Evolutionary conservation across 176 grass and related monocot genomes (phyloP).

Genomic region (Aegilops bicornis): DNA sequence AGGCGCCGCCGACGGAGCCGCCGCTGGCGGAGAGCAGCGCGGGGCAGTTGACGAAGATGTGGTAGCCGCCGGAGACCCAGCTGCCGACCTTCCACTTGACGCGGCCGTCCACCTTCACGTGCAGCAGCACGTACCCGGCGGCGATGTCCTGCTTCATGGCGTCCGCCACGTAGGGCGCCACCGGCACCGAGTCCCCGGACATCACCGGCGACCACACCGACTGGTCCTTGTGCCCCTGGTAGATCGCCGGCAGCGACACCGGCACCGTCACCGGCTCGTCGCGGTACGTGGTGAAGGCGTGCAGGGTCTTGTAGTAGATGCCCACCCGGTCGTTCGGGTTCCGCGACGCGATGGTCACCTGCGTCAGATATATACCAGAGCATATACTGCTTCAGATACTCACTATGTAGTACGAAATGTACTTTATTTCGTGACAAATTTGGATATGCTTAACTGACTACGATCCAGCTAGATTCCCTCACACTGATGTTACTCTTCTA

Average conservation of each 20-base stretch:
- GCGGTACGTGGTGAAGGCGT: slow-evolving; percentile 61
- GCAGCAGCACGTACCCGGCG: slow-evolving; percentile 61
- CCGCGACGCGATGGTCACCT: slow-evolving; percentile 72
- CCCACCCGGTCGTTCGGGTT: slow-evolving; percentile 87
- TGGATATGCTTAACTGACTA: neutral
- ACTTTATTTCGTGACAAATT: neutral
- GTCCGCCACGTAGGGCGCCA: slow-evolving; percentile 45
- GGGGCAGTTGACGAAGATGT: slow-evolving; percentile 86
- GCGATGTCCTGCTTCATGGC: slow-evolving; percentile 67
- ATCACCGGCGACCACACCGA: slow-evolving; percentile 75
- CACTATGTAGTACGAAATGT: neutral
- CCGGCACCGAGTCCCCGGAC: slow-evolving; percentile 48
- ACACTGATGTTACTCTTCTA: neutral
- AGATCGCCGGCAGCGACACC: slow-evolving; percentile 49
- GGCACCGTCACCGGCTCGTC: slow-evolving; percentile 62
- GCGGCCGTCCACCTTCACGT: slow-evolving; percentile 55
- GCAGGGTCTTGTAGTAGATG: slow-evolving; percentile 69
- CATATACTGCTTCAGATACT: neutral
- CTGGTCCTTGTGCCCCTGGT: slow-evolving; percentile 74
- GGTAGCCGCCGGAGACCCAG: slow-evolving; percentile 71
- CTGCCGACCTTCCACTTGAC: slow-evolving; percentile 87
- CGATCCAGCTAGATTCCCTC: neutral
- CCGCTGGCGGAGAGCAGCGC: slow-evolving; percentile 48
- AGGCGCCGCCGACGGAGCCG: slow-evolving; percentile 21
- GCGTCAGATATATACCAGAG: neutral